Evolutionary conservation across 495 filamentous ascomycete genomes (phyloP).

Genomic region (Astrothelium macrocarpum): DNA sequence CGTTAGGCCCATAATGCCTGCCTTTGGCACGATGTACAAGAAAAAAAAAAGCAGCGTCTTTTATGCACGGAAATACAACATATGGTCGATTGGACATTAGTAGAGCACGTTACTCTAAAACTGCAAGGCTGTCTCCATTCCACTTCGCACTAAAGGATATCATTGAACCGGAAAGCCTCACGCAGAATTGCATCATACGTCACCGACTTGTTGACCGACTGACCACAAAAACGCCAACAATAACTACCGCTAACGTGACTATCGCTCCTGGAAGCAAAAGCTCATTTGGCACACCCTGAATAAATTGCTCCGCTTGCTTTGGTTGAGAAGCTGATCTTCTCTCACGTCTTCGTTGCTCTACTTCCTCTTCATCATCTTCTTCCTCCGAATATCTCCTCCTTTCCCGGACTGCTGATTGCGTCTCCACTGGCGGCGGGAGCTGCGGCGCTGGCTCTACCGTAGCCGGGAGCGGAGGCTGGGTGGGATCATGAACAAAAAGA

Average conservation of each 20-base stretch:
- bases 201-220: constrained; percentile 1
- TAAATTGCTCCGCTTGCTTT: constrained; percentile 59
- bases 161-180: neutral
- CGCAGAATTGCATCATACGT: neutral
- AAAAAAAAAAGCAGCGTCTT: neutral
- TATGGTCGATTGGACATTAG: neutral
- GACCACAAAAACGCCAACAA: constrained; percentile 38
- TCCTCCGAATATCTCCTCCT: constrained; percentile 46
- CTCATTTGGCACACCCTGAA: constrained; percentile 91
- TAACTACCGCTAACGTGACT: constrained; percentile 87
- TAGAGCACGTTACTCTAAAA: neutral
- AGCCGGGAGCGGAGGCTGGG: constrained; percentile 63
- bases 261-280: constrained; percentile 87
- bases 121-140: neutral
- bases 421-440: constrained; percentile 44
- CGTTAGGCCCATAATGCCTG: neutral
- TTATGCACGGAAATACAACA: neutral
- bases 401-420: constrained; percentile 40
- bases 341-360: constrained; percentile 30
- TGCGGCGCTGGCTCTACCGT: constrained; percentile 59
- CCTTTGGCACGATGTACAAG: too few species aligned
- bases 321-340: constrained; percentile 28
- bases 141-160: neutral
- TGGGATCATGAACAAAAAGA: constrained; percentile 89
- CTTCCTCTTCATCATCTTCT: constrained; percentile 55